These are phyloP conservation scores for Corylus americana DNA, from an alignment of 306 rosid species.

Conservation along the genomic window DNA sequence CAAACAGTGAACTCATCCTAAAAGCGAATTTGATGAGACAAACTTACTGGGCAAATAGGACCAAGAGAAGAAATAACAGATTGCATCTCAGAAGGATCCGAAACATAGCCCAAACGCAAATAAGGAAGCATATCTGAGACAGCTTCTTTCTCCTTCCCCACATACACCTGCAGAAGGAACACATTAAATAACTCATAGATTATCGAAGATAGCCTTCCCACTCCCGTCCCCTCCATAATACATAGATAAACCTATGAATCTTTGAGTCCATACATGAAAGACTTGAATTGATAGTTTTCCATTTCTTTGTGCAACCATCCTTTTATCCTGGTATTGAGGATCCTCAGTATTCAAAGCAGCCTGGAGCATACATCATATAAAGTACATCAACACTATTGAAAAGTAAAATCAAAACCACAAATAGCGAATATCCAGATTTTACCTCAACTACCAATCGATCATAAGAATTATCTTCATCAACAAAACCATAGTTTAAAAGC, in stretches of 20 bases:
- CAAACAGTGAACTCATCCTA: conserved; percentile 3
- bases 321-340: conserved; percentile 96
- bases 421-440: conserved; percentile 25
- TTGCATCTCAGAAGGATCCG: conserved; percentile 95
- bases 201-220: not conserved
- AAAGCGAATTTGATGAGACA: conserved; percentile 2
- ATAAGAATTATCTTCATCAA: conserved; percentile 76
- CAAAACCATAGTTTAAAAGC: conserved; percentile 90
- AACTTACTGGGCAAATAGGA: conserved; percentile 92
- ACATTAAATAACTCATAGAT: conserved; percentile 8
- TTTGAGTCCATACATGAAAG: conserved; percentile 56
- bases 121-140: conserved; percentile 85
- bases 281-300: conserved; percentile 77
- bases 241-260: conserved; percentile 7
- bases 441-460: conserved; percentile 85
- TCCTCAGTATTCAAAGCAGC: conserved; percentile 92
- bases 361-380: conserved; percentile 40
- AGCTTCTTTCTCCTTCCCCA: conserved; percentile 85
- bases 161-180: conserved; percentile 53
- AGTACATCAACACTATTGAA: conserved; percentile 28
- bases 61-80: conserved; percentile 97
- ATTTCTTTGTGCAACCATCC: conserved; percentile 94
- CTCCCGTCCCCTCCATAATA: not conserved
- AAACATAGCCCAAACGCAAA: conserved; percentile 85
- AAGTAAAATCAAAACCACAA: conserved; percentile 17